Evolutionary conservation across 2,329 filamentous ascomycete species (phyloP).

Genomic region (Ascochyta clinopodiicola): DNA sequence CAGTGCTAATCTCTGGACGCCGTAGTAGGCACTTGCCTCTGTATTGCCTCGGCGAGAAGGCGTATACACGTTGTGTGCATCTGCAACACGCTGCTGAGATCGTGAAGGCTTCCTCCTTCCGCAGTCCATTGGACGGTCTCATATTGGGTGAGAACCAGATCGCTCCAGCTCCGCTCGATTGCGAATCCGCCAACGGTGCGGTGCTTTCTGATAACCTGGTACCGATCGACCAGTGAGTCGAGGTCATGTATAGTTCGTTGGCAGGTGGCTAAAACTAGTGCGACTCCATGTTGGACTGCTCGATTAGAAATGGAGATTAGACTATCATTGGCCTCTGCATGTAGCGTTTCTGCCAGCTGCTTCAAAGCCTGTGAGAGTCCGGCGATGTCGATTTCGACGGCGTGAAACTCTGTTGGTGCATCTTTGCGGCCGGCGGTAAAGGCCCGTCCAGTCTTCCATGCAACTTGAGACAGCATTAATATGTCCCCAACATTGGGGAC

Average conservation of each 20-base stretch:
- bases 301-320: conserved; percentile 41
- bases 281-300: conserved; percentile 48
- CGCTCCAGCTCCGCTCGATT: conserved; percentile 54
- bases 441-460: conserved; percentile 54
- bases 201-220: conserved; percentile 53
- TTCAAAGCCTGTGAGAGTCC: conserved; percentile 53
- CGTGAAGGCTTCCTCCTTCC: conserved; percentile 51
- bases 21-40: conserved; percentile 38
- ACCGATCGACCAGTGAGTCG: conserved; percentile 54
- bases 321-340: conserved; percentile 42
- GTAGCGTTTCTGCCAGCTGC: conserved; percentile 54
- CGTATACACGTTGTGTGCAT: conserved; percentile 53
- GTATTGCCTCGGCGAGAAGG: conserved; percentile 51
- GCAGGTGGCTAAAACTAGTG: conserved; percentile 49
- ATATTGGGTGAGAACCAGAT: conserved; percentile 51
- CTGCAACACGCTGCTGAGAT: conserved; percentile 50
- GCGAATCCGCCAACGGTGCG: conserved; percentile 50
- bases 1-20: conserved; percentile 1
- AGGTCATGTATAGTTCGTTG: conserved; percentile 51
- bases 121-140: conserved; percentile 55
- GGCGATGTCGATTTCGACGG: conserved; percentile 52
- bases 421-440: conserved; percentile 51
- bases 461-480: conserved; percentile 54
- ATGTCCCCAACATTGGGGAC: conserved; percentile 52
- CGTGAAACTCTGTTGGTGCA: conserved; percentile 51